Percentiles rank a stretch among this genome's conserved stretches.
Evolutionary conservation across 805 yeast species (phyloP).

Genomic region (Zygotorulaspora sp.): DNA sequence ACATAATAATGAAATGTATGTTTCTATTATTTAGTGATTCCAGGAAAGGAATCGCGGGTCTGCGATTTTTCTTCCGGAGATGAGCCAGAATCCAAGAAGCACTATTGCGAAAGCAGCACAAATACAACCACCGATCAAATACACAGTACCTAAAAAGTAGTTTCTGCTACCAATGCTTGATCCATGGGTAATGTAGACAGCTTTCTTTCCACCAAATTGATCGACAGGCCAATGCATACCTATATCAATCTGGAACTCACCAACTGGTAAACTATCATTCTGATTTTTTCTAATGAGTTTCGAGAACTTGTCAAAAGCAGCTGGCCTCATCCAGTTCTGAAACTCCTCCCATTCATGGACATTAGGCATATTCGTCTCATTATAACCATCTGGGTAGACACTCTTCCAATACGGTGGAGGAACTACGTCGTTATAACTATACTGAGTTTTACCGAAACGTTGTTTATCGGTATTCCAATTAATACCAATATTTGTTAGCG

Average conservation of each 20-base stretch:
- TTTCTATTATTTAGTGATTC: slow-evolving; percentile 38
- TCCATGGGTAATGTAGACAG: slow-evolving; percentile 61
- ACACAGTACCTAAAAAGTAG: slow-evolving; percentile 62
- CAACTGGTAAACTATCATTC: slow-evolving; percentile 48
- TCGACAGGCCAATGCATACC: slow-evolving; percentile 79
- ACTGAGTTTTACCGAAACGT: slow-evolving; percentile 67
- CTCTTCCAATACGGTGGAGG: slow-evolving; percentile 94
- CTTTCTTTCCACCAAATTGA: slow-evolving; percentile 63
- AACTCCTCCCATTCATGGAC: slow-evolving; percentile 72
- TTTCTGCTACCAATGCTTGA: slow-evolving; percentile 76
- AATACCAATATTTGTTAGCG: slow-evolving; percentile 53
- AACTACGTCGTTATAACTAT: slow-evolving; percentile 63
- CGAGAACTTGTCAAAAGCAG: slow-evolving; percentile 64
- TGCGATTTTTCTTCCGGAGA: slow-evolving; percentile 67
- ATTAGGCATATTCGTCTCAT: slow-evolving; percentile 73
- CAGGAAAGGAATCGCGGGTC: slow-evolving; percentile 69
- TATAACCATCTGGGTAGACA: slow-evolving; percentile 81
- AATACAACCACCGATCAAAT: slow-evolving; percentile 72
- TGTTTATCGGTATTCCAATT: slow-evolving; percentile 81
- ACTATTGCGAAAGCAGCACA: slow-evolving; percentile 54
- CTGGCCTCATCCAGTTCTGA: slow-evolving; percentile 96
- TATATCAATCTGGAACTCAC: slow-evolving; percentile 58
- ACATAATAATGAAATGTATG: slow-evolving; percentile 1
- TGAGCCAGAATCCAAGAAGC: slow-evolving; percentile 50
- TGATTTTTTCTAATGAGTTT: slow-evolving; percentile 64